Percentiles rank a stretch among this genome's conserved stretches.
These are phyloP conservation scores for Fremontodendron californicum DNA, from an alignment of 345 rosid species.

Conservation along the genomic window DNA sequence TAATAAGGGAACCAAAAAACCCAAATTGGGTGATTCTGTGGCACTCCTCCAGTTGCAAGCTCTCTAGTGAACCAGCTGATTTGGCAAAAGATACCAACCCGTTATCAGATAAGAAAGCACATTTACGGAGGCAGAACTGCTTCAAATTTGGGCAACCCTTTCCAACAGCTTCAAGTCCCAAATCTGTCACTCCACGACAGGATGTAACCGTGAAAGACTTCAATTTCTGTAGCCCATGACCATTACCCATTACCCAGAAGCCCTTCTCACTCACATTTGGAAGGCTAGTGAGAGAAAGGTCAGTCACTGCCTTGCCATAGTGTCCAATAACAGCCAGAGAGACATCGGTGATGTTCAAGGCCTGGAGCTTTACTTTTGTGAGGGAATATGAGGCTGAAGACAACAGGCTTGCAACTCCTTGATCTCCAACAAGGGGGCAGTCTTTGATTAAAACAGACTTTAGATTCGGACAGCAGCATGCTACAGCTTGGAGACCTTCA, in stretches of 20 bases:
- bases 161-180: constrained; percentile 68
- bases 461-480: constrained; percentile 52
- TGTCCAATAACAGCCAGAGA: constrained; percentile 85
- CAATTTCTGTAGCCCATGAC: constrained; percentile 72
- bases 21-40: constrained; percentile 89
- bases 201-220: constrained; percentile 55
- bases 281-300: constrained; percentile 60
- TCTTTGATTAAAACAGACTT: constrained; percentile 65
- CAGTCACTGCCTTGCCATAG: constrained; percentile 75
- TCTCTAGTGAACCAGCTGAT: constrained; percentile 60
- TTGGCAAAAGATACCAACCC: constrained; percentile 74
- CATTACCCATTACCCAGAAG: constrained; percentile 95
- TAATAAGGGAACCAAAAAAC: constrained; percentile 63
- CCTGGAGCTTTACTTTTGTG: constrained; percentile 68
- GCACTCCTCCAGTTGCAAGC: constrained; percentile 86
- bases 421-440: constrained; percentile 82
- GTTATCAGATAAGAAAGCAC: constrained; percentile 60
- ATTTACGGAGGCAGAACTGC: constrained; percentile 49
- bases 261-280: constrained; percentile 69
- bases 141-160: constrained; percentile 81
- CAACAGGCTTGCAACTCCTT: constrained; percentile 66
- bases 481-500: constrained; percentile 69
- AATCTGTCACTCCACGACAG: constrained; percentile 76
- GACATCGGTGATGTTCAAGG: constrained; percentile 65
- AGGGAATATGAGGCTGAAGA: constrained; percentile 46